Percentiles rank a stretch among this genome's conserved stretches.
Conservation (phyloP, 768 basidiomycete genomes). For the Mycena olivaceomarginata region DNA sequence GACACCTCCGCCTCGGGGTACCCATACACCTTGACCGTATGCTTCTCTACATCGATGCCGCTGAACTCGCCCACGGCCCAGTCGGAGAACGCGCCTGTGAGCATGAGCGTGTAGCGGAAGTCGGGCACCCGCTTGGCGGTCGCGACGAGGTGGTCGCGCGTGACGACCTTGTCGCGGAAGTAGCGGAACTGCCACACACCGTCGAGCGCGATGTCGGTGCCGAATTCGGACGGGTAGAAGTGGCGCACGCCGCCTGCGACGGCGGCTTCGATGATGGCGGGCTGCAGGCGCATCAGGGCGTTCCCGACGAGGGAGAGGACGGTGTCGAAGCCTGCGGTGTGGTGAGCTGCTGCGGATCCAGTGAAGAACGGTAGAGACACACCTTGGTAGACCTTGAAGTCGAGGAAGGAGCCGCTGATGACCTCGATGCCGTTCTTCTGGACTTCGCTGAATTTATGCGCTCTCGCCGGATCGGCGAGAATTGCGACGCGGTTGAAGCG, state of each 20-base stretch:
- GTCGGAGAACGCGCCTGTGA: constrained; percentile 20
- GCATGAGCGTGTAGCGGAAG: constrained; percentile 32
- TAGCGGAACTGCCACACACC: constrained; percentile 16
- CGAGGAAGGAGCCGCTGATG: constrained; percentile 19
- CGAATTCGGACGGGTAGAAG: constrained; percentile 36
- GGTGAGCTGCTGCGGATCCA: background rate
- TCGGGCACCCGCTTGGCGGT: constrained; percentile 7
- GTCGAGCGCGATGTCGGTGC: constrained; percentile 1
- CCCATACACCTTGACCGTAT: constrained; percentile 14
- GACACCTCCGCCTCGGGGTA: constrained; percentile 27
- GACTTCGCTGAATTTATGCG: constrained; percentile 4
- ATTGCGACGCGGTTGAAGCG: constrained; percentile 17
- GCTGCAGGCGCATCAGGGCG: constrained; percentile 19
- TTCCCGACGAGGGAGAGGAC: constrained; percentile 21
- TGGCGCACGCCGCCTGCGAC: constrained; percentile 27
- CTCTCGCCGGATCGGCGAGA: constrained; percentile 15
- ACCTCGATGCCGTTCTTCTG: constrained; percentile 24
- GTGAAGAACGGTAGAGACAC: background rate
- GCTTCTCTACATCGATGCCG: constrained; percentile 17
- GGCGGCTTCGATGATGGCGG: constrained; percentile 32
- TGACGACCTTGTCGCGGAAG: constrained; percentile 33
- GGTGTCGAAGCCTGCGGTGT: constrained; percentile 19
- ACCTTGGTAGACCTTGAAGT: constrained; percentile 23
- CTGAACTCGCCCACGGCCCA: constrained; percentile 13
- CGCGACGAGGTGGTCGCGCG: constrained; percentile 29